Conservation (phyloP, 805 yeast genomes). For the Tanozyma kutaoensis region DNA sequence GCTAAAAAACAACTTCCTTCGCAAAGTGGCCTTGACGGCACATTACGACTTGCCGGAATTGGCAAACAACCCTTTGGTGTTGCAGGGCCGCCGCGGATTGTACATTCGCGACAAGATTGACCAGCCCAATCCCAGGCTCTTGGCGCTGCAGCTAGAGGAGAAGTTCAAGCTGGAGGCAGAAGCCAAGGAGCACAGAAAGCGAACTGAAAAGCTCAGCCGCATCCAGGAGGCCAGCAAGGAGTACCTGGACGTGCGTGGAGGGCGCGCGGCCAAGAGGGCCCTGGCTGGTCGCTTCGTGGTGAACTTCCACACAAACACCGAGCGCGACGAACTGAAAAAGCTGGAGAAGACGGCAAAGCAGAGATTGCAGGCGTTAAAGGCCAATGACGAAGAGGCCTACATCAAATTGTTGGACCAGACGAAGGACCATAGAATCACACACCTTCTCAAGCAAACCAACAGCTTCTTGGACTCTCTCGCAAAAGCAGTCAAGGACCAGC, state of each 20-base stretch:
- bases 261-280: too few relatives aligned
- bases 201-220: slow-evolving; percentile 30
- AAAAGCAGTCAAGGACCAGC: slow-evolving; percentile 68
- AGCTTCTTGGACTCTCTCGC: slow-evolving; percentile 66
- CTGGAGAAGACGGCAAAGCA: slow-evolving; percentile 75
- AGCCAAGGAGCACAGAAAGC: slow-evolving; percentile 36
- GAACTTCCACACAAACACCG: slow-evolving; percentile 39
- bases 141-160: slow-evolving; percentile 66
- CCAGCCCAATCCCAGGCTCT: slow-evolving; percentile 60
- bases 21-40: slow-evolving; percentile 38
- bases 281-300: too few relatives aligned
- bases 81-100: slow-evolving; percentile 57
- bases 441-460: slow-evolving; percentile 69
- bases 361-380: slow-evolving; percentile 76
- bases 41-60: slow-evolving; percentile 41
- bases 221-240: slow-evolving; percentile 11
- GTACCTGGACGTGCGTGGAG: too few relatives aligned
- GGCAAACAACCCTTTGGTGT: slow-evolving; percentile 38
- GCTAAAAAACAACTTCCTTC: slow-evolving; percentile 47
- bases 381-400: slow-evolving; percentile 83
- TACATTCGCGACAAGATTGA: slow-evolving; percentile 57
- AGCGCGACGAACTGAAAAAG: slow-evolving; percentile 64
- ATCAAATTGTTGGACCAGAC: slow-evolving; percentile 75
- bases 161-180: slow-evolving; percentile 48
- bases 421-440: slow-evolving; percentile 78